Percentiles rank a stretch among this genome's conserved stretches.
phyloP scores from a whole-genome alignment of 768 basidiomycete genomes.

The Tubosaeta brunneosetosa region DNA sequence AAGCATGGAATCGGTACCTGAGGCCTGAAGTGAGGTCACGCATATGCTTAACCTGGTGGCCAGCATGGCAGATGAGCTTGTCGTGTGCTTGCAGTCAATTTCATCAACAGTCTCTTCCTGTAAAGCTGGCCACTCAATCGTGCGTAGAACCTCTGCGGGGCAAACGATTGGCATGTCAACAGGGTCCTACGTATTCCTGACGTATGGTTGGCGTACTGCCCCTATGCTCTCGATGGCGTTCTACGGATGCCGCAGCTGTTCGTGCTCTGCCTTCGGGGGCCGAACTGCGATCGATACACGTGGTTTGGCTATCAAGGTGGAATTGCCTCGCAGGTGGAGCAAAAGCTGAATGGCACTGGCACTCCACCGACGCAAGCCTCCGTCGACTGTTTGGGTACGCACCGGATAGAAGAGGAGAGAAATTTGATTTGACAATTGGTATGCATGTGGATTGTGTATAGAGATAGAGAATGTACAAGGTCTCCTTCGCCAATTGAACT shows the following conservation, averaged over 20 bases:
- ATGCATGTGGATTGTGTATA: too few relatives aligned
- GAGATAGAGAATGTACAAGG: too few relatives aligned
- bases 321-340: conserved; percentile 15
- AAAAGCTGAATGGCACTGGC: neutral
- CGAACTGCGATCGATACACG: conserved; percentile 28
- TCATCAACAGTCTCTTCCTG: too few relatives aligned
- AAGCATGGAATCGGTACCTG: too few relatives aligned
- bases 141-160: conserved; percentile 19
- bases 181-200: conserved; percentile 37
- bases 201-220: conserved; percentile 36
- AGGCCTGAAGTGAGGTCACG: too few relatives aligned
- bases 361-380: conserved; percentile 2
- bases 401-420: neutral
- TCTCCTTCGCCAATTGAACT: too few relatives aligned
- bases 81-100: too few relatives aligned
- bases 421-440: neutral
- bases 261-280: conserved; percentile 36
- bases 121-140: too few relatives aligned
- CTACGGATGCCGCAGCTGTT: conserved; percentile 31
- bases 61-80: too few relatives aligned
- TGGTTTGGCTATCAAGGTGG: conserved; percentile 68
- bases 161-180: conserved; percentile 42
- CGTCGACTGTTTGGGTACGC: neutral
- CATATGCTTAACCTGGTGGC: too few relatives aligned
- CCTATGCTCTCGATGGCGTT: conserved; percentile 32